These are phyloP conservation scores for Nigrospora sphaerica DNA, from an alignment of 2,329 filamentous ascomycete genomes.

Conservation along the genomic window DNA sequence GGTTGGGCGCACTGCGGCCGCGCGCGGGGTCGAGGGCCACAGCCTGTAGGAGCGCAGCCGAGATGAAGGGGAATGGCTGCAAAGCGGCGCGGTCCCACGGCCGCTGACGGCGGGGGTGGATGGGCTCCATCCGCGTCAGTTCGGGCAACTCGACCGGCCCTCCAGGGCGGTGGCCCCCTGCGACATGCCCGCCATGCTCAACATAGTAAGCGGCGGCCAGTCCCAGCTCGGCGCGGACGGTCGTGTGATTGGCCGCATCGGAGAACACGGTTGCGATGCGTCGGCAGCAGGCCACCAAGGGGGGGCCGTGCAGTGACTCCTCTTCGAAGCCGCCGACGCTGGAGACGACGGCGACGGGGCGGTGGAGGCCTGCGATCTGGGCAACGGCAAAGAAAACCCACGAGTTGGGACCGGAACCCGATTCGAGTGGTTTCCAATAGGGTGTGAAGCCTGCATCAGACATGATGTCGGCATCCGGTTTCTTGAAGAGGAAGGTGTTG, in stretches of 20 bases:
- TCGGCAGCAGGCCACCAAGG: constrained; percentile 8
- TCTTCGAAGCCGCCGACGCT: constrained; percentile 2
- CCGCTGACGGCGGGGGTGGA: neutral
- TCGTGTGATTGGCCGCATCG: constrained; percentile 9
- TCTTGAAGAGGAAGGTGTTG: too few species aligned
- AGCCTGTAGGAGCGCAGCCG: constrained; percentile 9
- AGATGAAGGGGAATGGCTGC: constrained; percentile 11
- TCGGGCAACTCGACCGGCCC: constrained; percentile 1
- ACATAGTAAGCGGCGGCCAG: constrained; percentile 8
- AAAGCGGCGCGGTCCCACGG: constrained; percentile 10
- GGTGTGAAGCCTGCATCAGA: constrained; percentile 3
- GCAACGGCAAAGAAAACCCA: constrained; percentile 11
- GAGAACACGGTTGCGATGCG: constrained; percentile 12
- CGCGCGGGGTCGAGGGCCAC: constrained; percentile 6
- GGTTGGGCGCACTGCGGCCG: constrained; percentile 1
- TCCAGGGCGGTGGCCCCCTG: neutral
- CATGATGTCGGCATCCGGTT: neutral
- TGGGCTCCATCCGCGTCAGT: neutral
- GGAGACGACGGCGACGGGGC: constrained; percentile 8
- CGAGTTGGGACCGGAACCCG: constrained; percentile 6
- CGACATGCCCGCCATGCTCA: neutral
- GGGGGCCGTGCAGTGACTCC: constrained; percentile 8
- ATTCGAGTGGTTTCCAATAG: constrained; percentile 5
- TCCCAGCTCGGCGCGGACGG: constrained; percentile 9
- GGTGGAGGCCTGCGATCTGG: constrained; percentile 6